A percentile compares a stretch with the other conserved stretches of the same genome.
phyloP scores from a whole-genome alignment of 768 basidiomycete genomes.

The Termitomyces sp. region DNA sequence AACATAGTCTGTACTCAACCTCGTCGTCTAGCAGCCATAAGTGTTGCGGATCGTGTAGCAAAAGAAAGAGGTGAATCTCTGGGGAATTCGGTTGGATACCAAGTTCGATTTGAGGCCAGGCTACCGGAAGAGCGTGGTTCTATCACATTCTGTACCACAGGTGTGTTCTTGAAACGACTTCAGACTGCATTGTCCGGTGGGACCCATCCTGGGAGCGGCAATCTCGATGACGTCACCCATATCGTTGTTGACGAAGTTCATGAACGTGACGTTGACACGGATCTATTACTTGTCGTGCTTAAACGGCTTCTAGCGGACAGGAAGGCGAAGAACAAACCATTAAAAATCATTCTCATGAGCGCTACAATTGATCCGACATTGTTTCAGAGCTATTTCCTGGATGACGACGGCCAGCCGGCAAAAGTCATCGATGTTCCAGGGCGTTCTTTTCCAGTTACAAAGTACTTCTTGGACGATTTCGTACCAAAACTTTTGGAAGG shows the following conservation, averaged over 20 bases:
- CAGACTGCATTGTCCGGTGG: conserved; percentile 65
- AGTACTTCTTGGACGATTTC: conserved; percentile 79
- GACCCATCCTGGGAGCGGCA: conserved; percentile 25
- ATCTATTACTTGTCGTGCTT: conserved; percentile 83
- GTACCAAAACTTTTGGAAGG: conserved; percentile 46
- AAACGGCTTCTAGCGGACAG: conserved; percentile 79
- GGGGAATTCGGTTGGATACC: conserved; percentile 81
- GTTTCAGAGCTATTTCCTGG: conserved; percentile 85
- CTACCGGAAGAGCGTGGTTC: conserved; percentile 77
- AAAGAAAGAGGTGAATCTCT: conserved; percentile 77
- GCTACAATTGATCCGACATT: conserved; percentile 91
- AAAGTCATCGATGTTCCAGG: conserved; percentile 83
- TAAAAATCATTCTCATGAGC: conserved; percentile 93
- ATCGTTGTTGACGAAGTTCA: conserved; percentile 95
- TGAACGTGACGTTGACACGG: conserved; percentile 92
- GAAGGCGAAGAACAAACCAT: conserved; percentile 59
- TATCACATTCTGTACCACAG: conserved; percentile 91
- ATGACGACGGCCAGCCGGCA: conserved; percentile 55
- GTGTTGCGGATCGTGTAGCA: conserved; percentile 87
- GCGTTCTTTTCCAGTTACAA: conserved; percentile 84
- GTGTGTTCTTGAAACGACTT: conserved; percentile 83
- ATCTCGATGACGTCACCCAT: conserved; percentile 80
- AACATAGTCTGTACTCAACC: conserved; percentile 95
- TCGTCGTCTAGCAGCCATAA: conserved; percentile 85
- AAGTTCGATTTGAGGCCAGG: conserved; percentile 86